Percentiles rank a stretch among this genome's conserved stretches.
phyloP scores from a whole-genome alignment of 768 basidiomycete species.

The Leccinum uliginosum region DNA sequence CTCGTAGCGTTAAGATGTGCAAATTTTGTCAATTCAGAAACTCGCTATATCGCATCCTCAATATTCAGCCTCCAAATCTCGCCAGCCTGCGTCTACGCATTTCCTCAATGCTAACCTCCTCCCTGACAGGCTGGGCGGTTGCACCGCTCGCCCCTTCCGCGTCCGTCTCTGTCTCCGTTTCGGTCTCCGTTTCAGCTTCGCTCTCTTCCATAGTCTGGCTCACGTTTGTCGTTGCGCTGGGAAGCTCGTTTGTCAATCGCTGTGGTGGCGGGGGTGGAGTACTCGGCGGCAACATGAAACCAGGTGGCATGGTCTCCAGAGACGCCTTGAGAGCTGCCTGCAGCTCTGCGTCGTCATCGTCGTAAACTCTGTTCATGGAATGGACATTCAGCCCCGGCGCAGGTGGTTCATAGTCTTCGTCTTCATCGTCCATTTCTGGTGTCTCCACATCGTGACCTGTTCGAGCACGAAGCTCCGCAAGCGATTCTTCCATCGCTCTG shows the following conservation, averaged over 20 bases:
- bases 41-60: conserved; percentile 4
- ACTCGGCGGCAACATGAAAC: conserved; percentile 37
- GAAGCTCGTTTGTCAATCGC: conserved; percentile 12
- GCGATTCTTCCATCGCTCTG: conserved; percentile 33
- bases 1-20: background rate
- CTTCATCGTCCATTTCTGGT: conserved; percentile 20
- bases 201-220: conserved; percentile 11
- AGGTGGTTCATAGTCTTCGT: conserved; percentile 14
- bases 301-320: conserved; percentile 58
- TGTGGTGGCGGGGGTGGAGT: conserved; percentile 11
- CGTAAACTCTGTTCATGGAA: conserved; percentile 49
- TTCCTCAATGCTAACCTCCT: conserved; percentile 55
- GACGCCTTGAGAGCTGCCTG: conserved; percentile 88
- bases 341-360: conserved; percentile 83
- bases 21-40: background rate
- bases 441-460: conserved; percentile 18
- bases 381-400: background rate
- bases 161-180: conserved; percentile 36
- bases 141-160: conserved; percentile 7
- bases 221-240: conserved; percentile 1
- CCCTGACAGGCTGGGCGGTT: conserved; percentile 18
- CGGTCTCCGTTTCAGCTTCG: conserved; percentile 32
- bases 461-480: conserved; percentile 17
- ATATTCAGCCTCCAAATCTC: conserved; percentile 49
- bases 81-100: conserved; percentile 61